Base-by-base conservation (phyloP, 2,329 filamentous ascomycete species). In the Mollisia scopiformis region DNA sequence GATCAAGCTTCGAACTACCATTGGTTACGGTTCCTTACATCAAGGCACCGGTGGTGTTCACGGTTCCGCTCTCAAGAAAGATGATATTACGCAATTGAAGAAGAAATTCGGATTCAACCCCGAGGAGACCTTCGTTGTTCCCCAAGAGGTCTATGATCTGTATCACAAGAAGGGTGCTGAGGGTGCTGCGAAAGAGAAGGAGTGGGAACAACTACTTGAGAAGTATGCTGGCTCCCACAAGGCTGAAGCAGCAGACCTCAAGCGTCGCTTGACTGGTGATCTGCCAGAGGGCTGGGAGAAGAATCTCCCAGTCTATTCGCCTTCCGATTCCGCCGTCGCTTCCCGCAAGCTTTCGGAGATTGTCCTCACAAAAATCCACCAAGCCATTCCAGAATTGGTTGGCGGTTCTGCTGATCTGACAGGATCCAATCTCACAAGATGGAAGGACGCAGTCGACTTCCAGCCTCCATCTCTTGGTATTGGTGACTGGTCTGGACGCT, bases 231-330 rank as follows among this genome's bases (percentile, higher is more conserved):
- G 87, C 76, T 84, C 92, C 79, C 88, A 91, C 88, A 88, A 90
- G 77, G 80, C 86, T 14, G 90, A 96, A 79, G 86, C 88, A 76
- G 88, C 84, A 61, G 94, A 99, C 75, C 87, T 99, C 66, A 76
- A 80, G 75, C 92, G 95, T 72, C 91, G 94, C 78, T 83, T 93
- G 68, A 84, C 84, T 68, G 88, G 91, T 70, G 88, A 94, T 62
- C 92, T 99, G 47, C 93, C 95, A 66, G 90, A 96, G 78, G 94
- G 93, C 73, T 99, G 95, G 95, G 91, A 97, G 84, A 96, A 95
- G 86, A 83, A 80, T 75, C 88, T 99, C 58, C 95, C 95, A 69
- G 88, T 89, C 72, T 98, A 98, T 85, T 96, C 92, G 75, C 87
- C 94, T 64, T 82, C 83, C 46, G 95, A 99, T 77, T 69, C 88